These are phyloP conservation scores for Blastomyces percursus DNA, from an alignment of 2,329 filamentous ascomycete genomes.

Conservation along the genomic window DNA sequence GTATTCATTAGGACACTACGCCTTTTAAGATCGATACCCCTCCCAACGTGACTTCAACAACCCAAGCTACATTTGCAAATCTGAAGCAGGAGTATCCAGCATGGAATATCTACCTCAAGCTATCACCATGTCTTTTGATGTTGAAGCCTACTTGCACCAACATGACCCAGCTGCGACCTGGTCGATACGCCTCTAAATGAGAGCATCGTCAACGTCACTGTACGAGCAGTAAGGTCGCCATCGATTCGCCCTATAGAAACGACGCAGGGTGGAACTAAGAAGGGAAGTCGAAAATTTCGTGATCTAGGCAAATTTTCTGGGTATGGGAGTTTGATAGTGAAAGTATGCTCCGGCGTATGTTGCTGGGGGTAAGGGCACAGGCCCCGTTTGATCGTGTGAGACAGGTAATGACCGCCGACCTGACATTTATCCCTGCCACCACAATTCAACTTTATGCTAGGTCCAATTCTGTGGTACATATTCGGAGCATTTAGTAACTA, in stretches of 20 bases:
- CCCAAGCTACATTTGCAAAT: background rate
- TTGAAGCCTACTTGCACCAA: constrained; percentile 7
- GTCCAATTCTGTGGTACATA: background rate
- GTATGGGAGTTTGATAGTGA: constrained; percentile 8
- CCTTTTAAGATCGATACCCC: too few relatives aligned
- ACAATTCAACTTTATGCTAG: background rate
- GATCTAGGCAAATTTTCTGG: background rate
- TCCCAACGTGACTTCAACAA: too few relatives aligned
- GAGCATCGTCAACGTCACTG: constrained; percentile 8
- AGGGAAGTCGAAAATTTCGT: background rate
- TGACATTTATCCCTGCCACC: background rate
- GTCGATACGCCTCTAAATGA: constrained; percentile 4
- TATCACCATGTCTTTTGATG: constrained; percentile 5
- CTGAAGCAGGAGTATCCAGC: background rate
- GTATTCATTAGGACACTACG: background rate
- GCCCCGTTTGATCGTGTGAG: constrained; percentile 9
- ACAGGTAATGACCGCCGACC: constrained; percentile 1
- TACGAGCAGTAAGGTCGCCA: constrained; percentile 4
- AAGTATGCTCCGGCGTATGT: constrained; percentile 10
- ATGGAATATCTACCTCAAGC: background rate
- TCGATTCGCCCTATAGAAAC: background rate
- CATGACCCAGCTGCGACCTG: constrained; percentile 1
- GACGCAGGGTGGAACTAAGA: background rate
- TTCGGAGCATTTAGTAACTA: background rate
- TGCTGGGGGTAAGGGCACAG: background rate